Conservation (phyloP, 306 rosid species). For the Senna tora region DNA sequence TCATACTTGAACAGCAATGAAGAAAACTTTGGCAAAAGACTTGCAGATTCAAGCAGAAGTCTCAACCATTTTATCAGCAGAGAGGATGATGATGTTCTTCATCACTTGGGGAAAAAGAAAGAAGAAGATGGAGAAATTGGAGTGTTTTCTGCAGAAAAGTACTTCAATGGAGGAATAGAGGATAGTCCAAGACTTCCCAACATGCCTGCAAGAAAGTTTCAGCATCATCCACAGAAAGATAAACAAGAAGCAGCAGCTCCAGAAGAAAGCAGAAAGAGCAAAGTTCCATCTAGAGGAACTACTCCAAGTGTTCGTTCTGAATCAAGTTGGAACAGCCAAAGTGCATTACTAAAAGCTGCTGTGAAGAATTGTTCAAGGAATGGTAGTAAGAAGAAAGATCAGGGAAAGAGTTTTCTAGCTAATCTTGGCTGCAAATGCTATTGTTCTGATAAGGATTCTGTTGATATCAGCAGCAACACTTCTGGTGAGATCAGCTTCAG, state of each 20-base stretch:
- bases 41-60: conserved; percentile 43
- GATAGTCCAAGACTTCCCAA: conserved; percentile 41
- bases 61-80: conserved; percentile 26
- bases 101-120: conserved; percentile 41
- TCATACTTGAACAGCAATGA: conserved; percentile 52
- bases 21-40: conserved; percentile 35
- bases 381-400: conserved; percentile 34
- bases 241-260: not conserved
- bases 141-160: conserved; percentile 84
- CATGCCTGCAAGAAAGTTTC: conserved; percentile 40
- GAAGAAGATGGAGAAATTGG: conserved; percentile 84
- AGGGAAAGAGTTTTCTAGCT: conserved; percentile 56
- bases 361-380: conserved; percentile 42
- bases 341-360: conserved; percentile 48
- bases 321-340: conserved; percentile 86
- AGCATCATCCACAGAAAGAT: conserved; percentile 36
- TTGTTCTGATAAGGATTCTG: conserved; percentile 72
- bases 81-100: conserved; percentile 35
- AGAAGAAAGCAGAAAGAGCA: conserved; percentile 38
- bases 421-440: conserved; percentile 69
- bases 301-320: conserved; percentile 79
- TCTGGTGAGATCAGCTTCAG: conserved; percentile 65
- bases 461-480: conserved; percentile 51
- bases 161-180: conserved; percentile 78
- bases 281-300: conserved; percentile 49